phyloP scores from a whole-genome alignment of 371 early-diverging fungal genomes.

The Coemansia linderi region DNA sequence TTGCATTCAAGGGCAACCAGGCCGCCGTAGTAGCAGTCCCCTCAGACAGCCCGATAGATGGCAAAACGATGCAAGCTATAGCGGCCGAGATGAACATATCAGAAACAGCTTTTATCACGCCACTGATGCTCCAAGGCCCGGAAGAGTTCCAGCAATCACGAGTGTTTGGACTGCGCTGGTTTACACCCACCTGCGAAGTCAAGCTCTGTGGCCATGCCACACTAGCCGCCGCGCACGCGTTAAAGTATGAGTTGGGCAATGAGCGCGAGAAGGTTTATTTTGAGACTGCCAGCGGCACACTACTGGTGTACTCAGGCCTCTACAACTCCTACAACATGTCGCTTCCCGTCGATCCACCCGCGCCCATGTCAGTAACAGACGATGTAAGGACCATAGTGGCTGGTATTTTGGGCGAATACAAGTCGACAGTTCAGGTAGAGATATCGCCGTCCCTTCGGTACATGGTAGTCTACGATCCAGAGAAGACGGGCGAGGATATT shows the following conservation, averaged over 20 bases:
- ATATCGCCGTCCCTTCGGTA: slow-evolving; percentile 32
- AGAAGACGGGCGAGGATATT: neutral
- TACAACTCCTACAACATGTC: slow-evolving; percentile 10
- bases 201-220: slow-evolving; percentile 57
- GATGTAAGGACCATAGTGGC: slow-evolving; percentile 15
- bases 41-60: slow-evolving; percentile 16
- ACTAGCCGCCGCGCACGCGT: slow-evolving; percentile 49
- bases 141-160: slow-evolving; percentile 14
- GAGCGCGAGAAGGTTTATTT: slow-evolving; percentile 19
- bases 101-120: slow-evolving; percentile 53
- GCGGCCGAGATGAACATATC: slow-evolving; percentile 53
- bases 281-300: slow-evolving; percentile 42
- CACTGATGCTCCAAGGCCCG: neutral
- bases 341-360: slow-evolving; percentile 22
- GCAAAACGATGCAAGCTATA: slow-evolving; percentile 28
- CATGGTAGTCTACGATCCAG: slow-evolving; percentile 27
- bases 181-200: slow-evolving; percentile 53
- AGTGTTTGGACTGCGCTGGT: slow-evolving; percentile 52
- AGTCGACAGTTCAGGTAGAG: neutral
- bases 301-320: neutral
- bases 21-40: slow-evolving; percentile 49
- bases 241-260: slow-evolving; percentile 30
- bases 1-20: slow-evolving; percentile 53
- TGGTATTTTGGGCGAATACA: slow-evolving; percentile 7
- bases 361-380: slow-evolving; percentile 1